Evolutionary conservation across 164 flowering plant species (phyloP).

Genomic region (Santalum album): DNA sequence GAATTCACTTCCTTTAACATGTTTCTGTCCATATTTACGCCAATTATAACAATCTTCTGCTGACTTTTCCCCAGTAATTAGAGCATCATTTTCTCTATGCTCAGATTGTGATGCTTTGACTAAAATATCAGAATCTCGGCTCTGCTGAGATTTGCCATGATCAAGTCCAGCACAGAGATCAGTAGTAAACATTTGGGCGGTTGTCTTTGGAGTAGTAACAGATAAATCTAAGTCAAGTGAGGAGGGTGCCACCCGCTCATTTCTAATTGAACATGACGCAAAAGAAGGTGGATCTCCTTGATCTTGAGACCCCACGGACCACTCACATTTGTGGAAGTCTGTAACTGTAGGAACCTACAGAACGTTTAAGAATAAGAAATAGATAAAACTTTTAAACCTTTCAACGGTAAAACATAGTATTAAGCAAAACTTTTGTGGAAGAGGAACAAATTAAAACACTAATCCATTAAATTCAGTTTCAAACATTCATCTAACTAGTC

Average conservation of each 20-base stretch:
- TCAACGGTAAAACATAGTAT: background rate
- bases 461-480: background rate
- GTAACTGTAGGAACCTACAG: background rate
- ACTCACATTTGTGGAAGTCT: background rate
- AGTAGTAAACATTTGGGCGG: background rate
- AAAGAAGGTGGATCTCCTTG: background rate
- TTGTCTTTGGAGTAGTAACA: background rate
- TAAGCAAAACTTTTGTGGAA: too few relatives aligned
- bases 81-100: background rate
- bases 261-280: background rate
- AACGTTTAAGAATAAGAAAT: background rate
- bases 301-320: background rate
- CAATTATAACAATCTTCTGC: constrained; percentile 4
- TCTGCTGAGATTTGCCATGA: background rate
- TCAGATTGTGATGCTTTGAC: background rate
- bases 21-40: constrained; percentile 7
- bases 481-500: background rate
- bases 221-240: background rate
- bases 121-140: background rate
- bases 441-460: too few relatives aligned
- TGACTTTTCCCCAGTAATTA: background rate
- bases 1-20: constrained; percentile 7
- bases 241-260: background rate
- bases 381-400: too few relatives aligned
- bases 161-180: background rate